A percentile compares a stretch with the other conserved stretches of the same genome.
Evolutionary conservation across 495 filamentous ascomycete genomes (phyloP).

Genomic region (Penicillium egyptiacum): DNA sequence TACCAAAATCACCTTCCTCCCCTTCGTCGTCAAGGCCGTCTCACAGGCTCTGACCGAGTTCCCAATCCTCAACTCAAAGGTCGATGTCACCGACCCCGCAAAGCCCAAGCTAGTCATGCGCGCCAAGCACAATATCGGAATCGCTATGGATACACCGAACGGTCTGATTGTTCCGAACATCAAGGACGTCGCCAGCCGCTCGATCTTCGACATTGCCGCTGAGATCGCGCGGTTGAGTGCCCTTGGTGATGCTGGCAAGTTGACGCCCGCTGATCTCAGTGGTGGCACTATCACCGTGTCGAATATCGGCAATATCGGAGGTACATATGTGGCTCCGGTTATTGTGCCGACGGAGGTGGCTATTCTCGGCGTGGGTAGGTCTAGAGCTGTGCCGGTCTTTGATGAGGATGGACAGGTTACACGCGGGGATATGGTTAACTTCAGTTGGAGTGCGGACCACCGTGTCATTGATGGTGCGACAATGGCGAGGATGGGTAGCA

Average conservation of each 20-base stretch:
- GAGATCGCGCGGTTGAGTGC: constrained; percentile 73
- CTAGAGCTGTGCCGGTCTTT: constrained; percentile 67
- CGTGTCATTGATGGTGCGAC: constrained; percentile 92
- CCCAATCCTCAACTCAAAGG: constrained; percentile 82
- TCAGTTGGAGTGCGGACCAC: constrained; percentile 98
- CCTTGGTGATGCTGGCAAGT: constrained; percentile 69
- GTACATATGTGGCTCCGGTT: constrained; percentile 88
- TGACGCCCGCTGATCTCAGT: constrained; percentile 71
- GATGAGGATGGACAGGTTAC: constrained; percentile 83
- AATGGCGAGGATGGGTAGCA: constrained; percentile 84
- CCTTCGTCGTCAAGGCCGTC: constrained; percentile 95
- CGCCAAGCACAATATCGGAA: constrained; percentile 87
- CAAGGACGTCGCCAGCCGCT: constrained; percentile 73
- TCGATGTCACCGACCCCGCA: constrained; percentile 58
- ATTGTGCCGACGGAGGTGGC: constrained; percentile 85
- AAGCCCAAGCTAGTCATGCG: constrained; percentile 74
- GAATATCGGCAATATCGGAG: constrained; percentile 96
- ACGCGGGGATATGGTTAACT: constrained; percentile 83
- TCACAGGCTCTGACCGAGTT: constrained; percentile 78
- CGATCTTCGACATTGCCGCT: constrained; percentile 70
- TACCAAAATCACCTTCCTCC: constrained; percentile 77
- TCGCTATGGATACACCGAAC: constrained; percentile 90
- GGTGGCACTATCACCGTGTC: constrained; percentile 94
- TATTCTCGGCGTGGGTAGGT: constrained; percentile 85
- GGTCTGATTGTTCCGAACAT: constrained; percentile 95